phyloP scores from a whole-genome alignment of 164 flowering plant genomes.

The Chimonanthus praecox region DNA sequence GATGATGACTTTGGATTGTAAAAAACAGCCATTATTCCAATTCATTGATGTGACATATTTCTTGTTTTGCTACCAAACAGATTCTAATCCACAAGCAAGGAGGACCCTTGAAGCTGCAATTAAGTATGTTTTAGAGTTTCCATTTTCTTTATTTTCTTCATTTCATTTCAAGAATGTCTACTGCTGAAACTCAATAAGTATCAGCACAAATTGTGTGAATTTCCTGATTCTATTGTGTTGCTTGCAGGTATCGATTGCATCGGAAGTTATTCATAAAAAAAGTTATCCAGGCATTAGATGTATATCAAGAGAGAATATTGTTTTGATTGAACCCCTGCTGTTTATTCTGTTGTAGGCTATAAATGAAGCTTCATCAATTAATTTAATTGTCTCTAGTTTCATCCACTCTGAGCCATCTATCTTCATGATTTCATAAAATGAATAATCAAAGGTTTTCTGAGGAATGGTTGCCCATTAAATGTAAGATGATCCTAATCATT shows the following conservation, averaged over 20 bases:
- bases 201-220: neutral
- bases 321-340: slow-evolving; percentile 25
- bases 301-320: slow-evolving; percentile 70
- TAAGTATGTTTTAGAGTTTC: slow-evolving; percentile 40
- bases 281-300: slow-evolving; percentile 59
- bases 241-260: slow-evolving; percentile 76
- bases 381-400: too few relatives aligned
- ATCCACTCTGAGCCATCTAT: too few relatives aligned
- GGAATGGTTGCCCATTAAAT: too few relatives aligned
- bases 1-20: neutral
- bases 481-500: too few relatives aligned
- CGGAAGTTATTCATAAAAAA: slow-evolving; percentile 60
- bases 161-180: neutral
- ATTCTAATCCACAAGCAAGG: slow-evolving; percentile 55
- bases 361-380: too few relatives aligned
- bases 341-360: too few relatives aligned
- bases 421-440: too few relatives aligned
- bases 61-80: slow-evolving; percentile 28
- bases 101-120: slow-evolving; percentile 77
- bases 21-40: neutral
- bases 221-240: neutral
- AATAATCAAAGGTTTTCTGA: too few relatives aligned
- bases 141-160: neutral
- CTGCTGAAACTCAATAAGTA: neutral
- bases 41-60: neutral